A percentile compares a stretch with the other conserved stretches of the same genome.
These are phyloP conservation scores for Erodium chrysanthum DNA, from an alignment of 441 rosid species.

Conservation along the genomic window DNA sequence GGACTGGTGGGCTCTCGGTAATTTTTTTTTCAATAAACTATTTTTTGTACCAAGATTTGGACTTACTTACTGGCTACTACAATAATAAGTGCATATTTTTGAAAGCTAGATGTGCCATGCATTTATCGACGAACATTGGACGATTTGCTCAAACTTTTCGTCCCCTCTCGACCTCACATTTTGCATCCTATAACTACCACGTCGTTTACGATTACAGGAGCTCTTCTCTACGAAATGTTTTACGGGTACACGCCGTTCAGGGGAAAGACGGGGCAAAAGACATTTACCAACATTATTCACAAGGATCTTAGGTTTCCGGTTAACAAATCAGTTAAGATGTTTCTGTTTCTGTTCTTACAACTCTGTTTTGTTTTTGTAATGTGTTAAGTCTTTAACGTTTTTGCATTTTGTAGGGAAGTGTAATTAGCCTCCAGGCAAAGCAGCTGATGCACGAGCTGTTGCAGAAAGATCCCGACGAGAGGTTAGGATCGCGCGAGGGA, in stretches of 20 bases:
- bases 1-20: constrained; percentile 99
- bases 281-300: constrained; percentile 80
- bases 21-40: no score
- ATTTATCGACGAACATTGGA: no score
- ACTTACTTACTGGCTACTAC: no score
- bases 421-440: constrained; percentile 50
- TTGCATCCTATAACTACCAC: no score
- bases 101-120: no score
- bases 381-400: background rate
- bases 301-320: constrained; percentile 77
- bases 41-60: no score
- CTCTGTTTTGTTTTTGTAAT: no score
- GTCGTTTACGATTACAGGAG: no score
- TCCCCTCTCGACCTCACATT: no score
- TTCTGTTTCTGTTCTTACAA: background rate
- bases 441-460: constrained; percentile 61
- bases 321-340: constrained; percentile 46
- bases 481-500: constrained; percentile 80
- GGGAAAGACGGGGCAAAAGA: constrained; percentile 90
- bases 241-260: constrained; percentile 96
- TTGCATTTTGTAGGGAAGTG: constrained; percentile 14
- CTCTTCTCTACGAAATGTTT: constrained; percentile 85
- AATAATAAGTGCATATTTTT: no score
- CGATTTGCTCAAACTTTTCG: no score
- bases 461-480: constrained; percentile 69